These are phyloP conservation scores for Aspergillus arachidicola DNA, from an alignment of 2,329 filamentous ascomycete genomes.

Conservation along the genomic window DNA sequence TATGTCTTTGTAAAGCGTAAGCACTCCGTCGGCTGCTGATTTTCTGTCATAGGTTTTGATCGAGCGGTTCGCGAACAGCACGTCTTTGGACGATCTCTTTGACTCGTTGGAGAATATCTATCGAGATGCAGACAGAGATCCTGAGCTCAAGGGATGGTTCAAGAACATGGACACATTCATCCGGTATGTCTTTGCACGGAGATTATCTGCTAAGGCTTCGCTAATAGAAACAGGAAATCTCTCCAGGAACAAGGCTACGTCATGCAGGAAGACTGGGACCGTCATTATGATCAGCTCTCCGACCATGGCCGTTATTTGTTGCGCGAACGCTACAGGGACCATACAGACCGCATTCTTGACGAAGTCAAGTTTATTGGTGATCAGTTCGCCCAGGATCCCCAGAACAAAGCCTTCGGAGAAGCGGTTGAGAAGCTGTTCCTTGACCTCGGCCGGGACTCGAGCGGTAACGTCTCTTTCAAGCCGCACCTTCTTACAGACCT, in stretches of 20 bases:
- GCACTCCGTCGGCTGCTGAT: slow-evolving; percentile 53
- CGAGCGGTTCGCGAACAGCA: slow-evolving; percentile 94
- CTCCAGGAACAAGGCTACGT: slow-evolving; percentile 90
- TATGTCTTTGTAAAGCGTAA: slow-evolving; percentile 45
- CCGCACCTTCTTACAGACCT: slow-evolving; percentile 88
- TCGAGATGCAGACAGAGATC: slow-evolving; percentile 79
- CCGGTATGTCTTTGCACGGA: slow-evolving; percentile 40
- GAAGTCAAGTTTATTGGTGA: slow-evolving; percentile 87
- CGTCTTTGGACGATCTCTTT: slow-evolving; percentile 84
- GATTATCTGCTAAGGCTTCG: neutral
- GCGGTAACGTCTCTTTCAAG: slow-evolving; percentile 88
- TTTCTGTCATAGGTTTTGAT: slow-evolving; percentile 69
- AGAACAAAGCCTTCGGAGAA: slow-evolving; percentile 78
- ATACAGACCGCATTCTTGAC: slow-evolving; percentile 84
- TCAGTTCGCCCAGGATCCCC: slow-evolving; percentile 85
- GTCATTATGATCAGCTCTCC: slow-evolving; percentile 82
- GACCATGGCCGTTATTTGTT: slow-evolving; percentile 85
- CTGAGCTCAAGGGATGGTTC: slow-evolving; percentile 90
- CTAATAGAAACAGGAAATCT: slow-evolving; percentile 58
- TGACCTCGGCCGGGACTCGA: slow-evolving; percentile 83
- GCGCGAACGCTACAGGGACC: slow-evolving; percentile 80
- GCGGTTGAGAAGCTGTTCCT: slow-evolving; percentile 83
- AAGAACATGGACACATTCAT: slow-evolving; percentile 74
- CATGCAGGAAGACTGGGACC: slow-evolving; percentile 75
- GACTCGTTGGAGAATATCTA: slow-evolving; percentile 85